Conservation (phyloP, 495 filamentous ascomycete species). For the Beverwykella pulmonaria region DNA sequence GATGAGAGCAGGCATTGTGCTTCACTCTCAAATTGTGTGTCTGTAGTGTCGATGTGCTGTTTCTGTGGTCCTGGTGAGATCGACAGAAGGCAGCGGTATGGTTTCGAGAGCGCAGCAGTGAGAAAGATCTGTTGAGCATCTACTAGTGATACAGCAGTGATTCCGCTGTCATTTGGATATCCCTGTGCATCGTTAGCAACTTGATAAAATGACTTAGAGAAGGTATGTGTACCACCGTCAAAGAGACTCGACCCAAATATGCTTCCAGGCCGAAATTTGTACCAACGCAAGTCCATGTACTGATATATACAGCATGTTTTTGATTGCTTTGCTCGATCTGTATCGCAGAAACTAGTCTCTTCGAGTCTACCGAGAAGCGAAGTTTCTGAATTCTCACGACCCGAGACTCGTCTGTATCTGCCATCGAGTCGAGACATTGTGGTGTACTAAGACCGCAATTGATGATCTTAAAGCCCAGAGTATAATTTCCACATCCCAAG, state of each 20-base stretch:
- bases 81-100: constrained; percentile 5
- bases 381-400: constrained; percentile 5
- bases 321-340: constrained; percentile 5
- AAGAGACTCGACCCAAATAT: neutral
- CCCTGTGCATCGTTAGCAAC: neutral
- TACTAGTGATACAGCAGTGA: neutral
- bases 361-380: constrained; percentile 12
- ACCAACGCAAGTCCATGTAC: neutral
- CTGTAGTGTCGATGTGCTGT: neutral
- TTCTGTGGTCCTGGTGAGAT: neutral
- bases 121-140: constrained; percentile 12
- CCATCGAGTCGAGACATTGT: neutral
- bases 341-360: constrained; percentile 5
- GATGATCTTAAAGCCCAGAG: neutral
- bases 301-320: constrained; percentile 4
- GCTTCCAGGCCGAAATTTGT: neutral
- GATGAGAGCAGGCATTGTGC: neutral
- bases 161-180: constrained; percentile 9
- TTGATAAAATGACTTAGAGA: neutral
- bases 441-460: neutral
- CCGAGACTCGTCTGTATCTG: neutral
- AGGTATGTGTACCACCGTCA: too few species aligned
- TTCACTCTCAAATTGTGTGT: neutral
- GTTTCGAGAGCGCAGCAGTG: constrained; percentile 11
- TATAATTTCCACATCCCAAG: constrained; percentile 3